Evolutionary conservation across 2,329 filamentous ascomycete species (phyloP).

Genomic region (Fusarium vanettenii): DNA sequence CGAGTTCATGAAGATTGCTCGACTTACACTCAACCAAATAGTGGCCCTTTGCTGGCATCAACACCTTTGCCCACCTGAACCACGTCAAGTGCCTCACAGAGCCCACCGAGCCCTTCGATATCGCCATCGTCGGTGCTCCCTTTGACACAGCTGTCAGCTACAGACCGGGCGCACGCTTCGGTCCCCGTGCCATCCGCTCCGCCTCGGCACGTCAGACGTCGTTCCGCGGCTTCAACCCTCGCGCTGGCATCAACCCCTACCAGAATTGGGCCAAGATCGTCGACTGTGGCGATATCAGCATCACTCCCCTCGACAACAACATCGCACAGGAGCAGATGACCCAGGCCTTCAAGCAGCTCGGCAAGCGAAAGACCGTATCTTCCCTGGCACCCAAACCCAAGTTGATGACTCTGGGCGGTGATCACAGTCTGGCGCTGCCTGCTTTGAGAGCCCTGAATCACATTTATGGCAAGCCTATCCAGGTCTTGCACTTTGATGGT

Average conservation of each 20-base stretch:
- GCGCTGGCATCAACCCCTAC: constrained; percentile 87
- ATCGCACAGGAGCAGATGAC: constrained; percentile 87
- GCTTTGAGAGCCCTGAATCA: constrained; percentile 74
- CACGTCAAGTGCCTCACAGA: constrained; percentile 77
- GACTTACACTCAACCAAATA: constrained; percentile 28
- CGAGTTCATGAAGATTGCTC: background rate
- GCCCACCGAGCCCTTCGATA: constrained; percentile 73
- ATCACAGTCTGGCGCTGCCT: constrained; percentile 77
- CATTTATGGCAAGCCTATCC: constrained; percentile 70
- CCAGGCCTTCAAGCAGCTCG: constrained; percentile 79
- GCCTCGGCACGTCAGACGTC: constrained; percentile 84
- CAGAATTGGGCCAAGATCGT: constrained; percentile 82
- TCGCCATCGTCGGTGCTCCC: constrained; percentile 77
- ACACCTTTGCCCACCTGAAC: constrained; percentile 78
- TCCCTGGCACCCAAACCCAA: constrained; percentile 57
- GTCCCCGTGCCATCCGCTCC: constrained; percentile 86
- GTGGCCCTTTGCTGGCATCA: constrained; percentile 75
- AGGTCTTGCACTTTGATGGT: constrained; percentile 79
- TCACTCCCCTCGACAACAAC: constrained; percentile 87
- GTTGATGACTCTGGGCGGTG: constrained; percentile 78
- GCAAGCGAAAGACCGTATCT: constrained; percentile 52
- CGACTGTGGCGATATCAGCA: constrained; percentile 91
- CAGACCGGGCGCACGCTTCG: constrained; percentile 76
- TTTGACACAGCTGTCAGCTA: constrained; percentile 81
- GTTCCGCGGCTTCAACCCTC: constrained; percentile 82